Evolutionary conservation across 352 stramenopile species (phyloP).

Genomic region (Globisporangium canariense): DNA sequence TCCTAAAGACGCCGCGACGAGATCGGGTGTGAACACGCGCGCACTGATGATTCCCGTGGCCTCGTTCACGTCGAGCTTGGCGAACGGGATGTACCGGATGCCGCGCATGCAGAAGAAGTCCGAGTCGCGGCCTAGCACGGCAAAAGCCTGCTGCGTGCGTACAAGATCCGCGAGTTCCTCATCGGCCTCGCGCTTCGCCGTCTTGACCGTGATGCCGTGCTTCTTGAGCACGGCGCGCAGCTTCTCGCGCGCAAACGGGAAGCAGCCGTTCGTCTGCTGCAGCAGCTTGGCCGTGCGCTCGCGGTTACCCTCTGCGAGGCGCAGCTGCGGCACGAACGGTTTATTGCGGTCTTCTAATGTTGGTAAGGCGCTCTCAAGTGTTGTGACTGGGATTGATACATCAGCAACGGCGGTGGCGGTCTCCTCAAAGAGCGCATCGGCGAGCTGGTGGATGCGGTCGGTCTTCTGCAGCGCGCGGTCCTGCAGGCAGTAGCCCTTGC

Average conservation of each 20-base stretch:
- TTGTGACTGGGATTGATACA: not conserved
- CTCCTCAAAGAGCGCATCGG: constrained; percentile 26
- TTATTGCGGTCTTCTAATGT: not conserved
- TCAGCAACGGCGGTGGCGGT: not conserved
- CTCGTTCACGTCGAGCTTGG: constrained; percentile 32
- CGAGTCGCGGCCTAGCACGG: constrained; percentile 80
- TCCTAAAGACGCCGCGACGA: constrained; percentile 59
- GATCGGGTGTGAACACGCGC: constrained; percentile 66
- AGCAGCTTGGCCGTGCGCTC: constrained; percentile 28
- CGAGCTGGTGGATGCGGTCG: constrained; percentile 41
- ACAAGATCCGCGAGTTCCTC: constrained; percentile 71
- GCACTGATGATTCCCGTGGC: constrained; percentile 35
- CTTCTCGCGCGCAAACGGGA: constrained; percentile 74
- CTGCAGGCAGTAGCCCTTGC: constrained; percentile 54
- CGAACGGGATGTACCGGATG: constrained; percentile 81
- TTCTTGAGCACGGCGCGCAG: constrained; percentile 53
- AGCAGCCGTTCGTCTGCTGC: constrained; percentile 65
- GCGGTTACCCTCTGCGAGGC: constrained; percentile 10
- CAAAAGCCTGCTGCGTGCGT: constrained; percentile 42
- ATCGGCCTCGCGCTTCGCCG: constrained; percentile 67
- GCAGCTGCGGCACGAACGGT: constrained; percentile 1
- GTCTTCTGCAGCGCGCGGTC: constrained; percentile 57
- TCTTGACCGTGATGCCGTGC: constrained; percentile 45
- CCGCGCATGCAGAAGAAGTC: constrained; percentile 87
- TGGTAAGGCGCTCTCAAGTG: not conserved